Evolutionary conservation across 306 rosid genomes (phyloP).

Genomic region (Fragaria vesca): DNA sequence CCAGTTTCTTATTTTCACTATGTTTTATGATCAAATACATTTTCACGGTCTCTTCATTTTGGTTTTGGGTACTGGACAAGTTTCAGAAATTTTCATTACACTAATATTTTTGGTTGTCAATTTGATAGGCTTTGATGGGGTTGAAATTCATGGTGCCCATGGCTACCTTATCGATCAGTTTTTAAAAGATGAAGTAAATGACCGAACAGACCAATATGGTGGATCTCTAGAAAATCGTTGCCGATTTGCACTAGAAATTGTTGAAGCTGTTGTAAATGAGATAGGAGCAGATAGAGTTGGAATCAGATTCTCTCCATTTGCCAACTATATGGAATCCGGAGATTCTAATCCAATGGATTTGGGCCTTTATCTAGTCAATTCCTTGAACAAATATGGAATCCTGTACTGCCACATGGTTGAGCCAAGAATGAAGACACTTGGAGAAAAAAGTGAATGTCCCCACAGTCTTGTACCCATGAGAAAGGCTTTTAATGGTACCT

Average conservation of each 20-base stretch:
- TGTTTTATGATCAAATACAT: too few species aligned
- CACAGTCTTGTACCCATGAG: constrained; percentile 45
- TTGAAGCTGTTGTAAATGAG: constrained; percentile 43
- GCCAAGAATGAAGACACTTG: constrained; percentile 54
- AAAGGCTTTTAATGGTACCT: constrained; percentile 50
- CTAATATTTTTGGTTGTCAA: neutral
- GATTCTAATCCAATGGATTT: constrained; percentile 55
- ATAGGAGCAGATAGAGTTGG: constrained; percentile 58
- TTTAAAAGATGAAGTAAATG: constrained; percentile 28
- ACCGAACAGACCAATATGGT: constrained; percentile 30
- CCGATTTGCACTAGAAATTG: constrained; percentile 49
- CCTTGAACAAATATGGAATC: constrained; percentile 38
- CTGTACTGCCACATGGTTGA: constrained; percentile 59
- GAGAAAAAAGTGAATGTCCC: constrained; percentile 17
- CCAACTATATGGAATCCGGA: constrained; percentile 40
- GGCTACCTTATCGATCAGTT: constrained; percentile 31
- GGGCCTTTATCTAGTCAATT: constrained; percentile 41
- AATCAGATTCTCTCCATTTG: constrained; percentile 56
- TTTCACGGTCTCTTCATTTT: too few species aligned
- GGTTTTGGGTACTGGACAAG: neutral
- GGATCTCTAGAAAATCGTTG: constrained; percentile 54
- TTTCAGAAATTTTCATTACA: too few species aligned
- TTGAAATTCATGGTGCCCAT: constrained; percentile 31
- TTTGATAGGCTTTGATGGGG: constrained; percentile 40
- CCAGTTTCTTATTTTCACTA: too few species aligned